Evolutionary conservation across 768 basidiomycete species (phyloP).

Genomic region (Podaxis sp.): DNA sequence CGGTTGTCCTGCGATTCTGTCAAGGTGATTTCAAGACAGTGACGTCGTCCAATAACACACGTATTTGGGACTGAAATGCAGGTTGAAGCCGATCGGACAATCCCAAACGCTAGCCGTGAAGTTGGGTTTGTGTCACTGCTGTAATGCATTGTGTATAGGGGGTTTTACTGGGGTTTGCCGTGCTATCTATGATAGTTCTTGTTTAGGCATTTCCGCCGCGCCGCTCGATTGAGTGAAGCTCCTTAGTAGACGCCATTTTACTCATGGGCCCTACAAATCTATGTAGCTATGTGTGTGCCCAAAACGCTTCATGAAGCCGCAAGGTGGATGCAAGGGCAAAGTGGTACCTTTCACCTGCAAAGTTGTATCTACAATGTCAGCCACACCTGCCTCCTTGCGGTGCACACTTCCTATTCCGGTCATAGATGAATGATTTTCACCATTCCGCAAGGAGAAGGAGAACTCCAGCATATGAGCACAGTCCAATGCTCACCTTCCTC

Average conservation of each 20-base stretch:
- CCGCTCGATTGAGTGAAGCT: background rate
- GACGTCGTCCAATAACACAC: background rate
- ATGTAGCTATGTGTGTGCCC: background rate
- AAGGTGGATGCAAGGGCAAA: background rate
- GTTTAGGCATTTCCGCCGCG: background rate
- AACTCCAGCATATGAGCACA: no score
- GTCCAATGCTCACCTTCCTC: no score
- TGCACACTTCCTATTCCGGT: no score
- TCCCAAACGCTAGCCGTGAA: background rate
- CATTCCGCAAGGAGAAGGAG: no score
- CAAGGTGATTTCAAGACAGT: no score
- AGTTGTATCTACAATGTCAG: background rate
- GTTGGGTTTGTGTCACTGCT: no score
- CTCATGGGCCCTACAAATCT: background rate
- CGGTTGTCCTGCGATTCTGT: background rate
- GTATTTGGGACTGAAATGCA: background rate
- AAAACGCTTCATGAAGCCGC: background rate
- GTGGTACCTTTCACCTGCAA: background rate
- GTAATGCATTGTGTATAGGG: no score
- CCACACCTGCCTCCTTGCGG: no score
- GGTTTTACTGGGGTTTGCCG: no score
- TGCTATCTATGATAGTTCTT: background rate
- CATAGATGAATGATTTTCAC: no score
- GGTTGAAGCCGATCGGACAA: background rate
- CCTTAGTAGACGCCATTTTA: background rate